Evolutionary conservation across 352 stramenopile genomes (phyloP), one percentile per base, ranked within the genome.

Genomic region (Phytophthora rubi): DNA sequence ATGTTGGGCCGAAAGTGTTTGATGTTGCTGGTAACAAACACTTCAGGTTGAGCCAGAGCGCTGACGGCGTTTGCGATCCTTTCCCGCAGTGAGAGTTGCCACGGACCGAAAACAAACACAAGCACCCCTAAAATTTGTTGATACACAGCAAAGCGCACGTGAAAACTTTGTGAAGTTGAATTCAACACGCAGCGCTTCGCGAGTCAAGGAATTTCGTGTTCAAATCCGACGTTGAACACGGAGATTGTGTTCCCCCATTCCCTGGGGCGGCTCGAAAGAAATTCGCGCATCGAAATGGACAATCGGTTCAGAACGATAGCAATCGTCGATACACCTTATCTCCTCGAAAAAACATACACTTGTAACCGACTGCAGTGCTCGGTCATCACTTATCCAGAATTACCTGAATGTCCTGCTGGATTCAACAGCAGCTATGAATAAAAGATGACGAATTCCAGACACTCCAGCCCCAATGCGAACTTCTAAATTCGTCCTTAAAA

Each of bases 141-240:
- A 54, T 33, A 13, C 7, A 33, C 16, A n/a, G 30, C 32, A 35
- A 47, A 33, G 53, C 16, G 21, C 44, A 51, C 10, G 18, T 51
- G 10, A 47, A 47, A 47, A 35, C n/a, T 59, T 9, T 54, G 56
- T 21, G 28, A 53, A 53, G 39, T 28, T 54, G 45, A 49, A 32
- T 60, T 71, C 37, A 57, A 71, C 64, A 68, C 52, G 52, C 21
- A 30, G 12, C 18, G 45, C 53, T 32, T 58, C 9, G 10, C 21
- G 23, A 28, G 21, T 15, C 18, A 59, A 18, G 23, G 30, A 61
- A 59, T 55, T 51, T 55, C 59, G 59, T 69, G 65, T 64, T 68
- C 35, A 68, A 69, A 73, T 60, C 35, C 28, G 23, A 59, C 28
- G 16, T 72, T 68, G 65, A 73, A 73, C 52, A 63, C 65, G 53